phyloP scores from a whole-genome alignment of 495 filamentous ascomycete species.

The Xylaria curta region DNA sequence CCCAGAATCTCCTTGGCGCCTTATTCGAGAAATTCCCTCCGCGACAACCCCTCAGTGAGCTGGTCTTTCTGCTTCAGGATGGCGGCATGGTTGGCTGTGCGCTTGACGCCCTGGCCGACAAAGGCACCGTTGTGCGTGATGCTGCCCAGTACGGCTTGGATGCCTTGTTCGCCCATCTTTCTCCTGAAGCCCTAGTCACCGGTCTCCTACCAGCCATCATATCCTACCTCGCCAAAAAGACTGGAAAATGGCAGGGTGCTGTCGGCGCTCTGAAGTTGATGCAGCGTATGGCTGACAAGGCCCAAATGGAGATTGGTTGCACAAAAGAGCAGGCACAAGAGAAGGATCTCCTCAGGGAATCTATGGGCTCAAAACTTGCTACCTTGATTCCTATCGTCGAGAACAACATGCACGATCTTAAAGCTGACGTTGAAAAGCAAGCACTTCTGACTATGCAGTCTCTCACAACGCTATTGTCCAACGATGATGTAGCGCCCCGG shows the following conservation, averaged over 20 bases:
- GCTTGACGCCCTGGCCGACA: conserved; percentile 89
- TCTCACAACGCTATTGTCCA: conserved; percentile 87
- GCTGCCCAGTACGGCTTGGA: conserved; percentile 94
- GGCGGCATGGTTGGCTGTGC: conserved; percentile 73
- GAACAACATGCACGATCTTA: conserved; percentile 94
- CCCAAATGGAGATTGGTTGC: conserved; percentile 79
- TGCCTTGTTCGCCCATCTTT: conserved; percentile 78
- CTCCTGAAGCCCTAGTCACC: conserved; percentile 79
- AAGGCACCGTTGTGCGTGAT: conserved; percentile 85
- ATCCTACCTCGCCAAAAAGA: conserved; percentile 75
- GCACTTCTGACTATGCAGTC: conserved; percentile 89
- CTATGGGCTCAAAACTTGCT: conserved; percentile 91
- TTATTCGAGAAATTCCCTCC: conserved; percentile 87
- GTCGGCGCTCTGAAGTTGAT: conserved; percentile 83
- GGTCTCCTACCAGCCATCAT: conserved; percentile 77
- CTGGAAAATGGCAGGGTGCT: conserved; percentile 94
- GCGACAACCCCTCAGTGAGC: conserved; percentile 78
- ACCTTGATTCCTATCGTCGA: conserved; percentile 91
- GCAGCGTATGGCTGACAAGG: conserved; percentile 90
- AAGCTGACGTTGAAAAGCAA: conserved; percentile 87
- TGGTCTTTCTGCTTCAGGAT: conserved; percentile 79
- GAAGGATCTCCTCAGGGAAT: conserved; percentile 86
- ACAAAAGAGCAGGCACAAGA: conserved; percentile 78
- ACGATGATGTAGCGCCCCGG: conserved; percentile 93
- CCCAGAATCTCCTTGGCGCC: conserved; percentile 93